Base-by-base conservation (phyloP, 192 early-diverging fungal genomes). In the Backusella mclennaniae region DNA sequence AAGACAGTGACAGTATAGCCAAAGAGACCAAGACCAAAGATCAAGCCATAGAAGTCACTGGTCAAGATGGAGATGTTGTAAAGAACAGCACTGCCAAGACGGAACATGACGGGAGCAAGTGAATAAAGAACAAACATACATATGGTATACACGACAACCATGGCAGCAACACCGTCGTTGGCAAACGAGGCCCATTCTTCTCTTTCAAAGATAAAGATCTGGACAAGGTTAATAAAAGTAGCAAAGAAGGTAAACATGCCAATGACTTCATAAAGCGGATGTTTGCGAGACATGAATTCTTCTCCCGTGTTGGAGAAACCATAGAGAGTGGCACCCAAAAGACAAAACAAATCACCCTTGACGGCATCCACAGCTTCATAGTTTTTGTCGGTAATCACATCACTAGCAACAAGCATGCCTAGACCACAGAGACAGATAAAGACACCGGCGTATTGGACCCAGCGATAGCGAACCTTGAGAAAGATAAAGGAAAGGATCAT, bases 21-120 rank as follows among this genome's bases (percentile, higher is more conserved):
- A 82, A 93, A 93, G 73, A 95, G 83, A 79, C 87, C 89, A 66
- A 91, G 80, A 36, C 89, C 90, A 87, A 95, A 93, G 66, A 93
- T 84, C 44, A 93, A 82, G 4, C 91, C 90, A 77, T 93, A 95
- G 73, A 95, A 93, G 78, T 95, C 93, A 78, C 90, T 91, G 17
- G 93, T 93, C 77, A 95, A 81, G 21, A 95, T 81, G 38, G 90
- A 91, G 72, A 95, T 75, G 75, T 95, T 95, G 82, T 92, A 95
- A 67, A 93, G 90, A 29, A 90, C 86, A 1, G 93, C 92, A 38
- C 90, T 92, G 66, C 89, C 86, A 52, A 89, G 52, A 19, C 92
- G 86, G 85, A 95, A 92, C 59, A 95, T 70, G 70, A 91, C 82
- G 14, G 93, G 93, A 0, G 89, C 86, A 19, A 90, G 66, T 9